Evolutionary conservation across 108 stramenopile genomes (phyloP).

Genomic region (Licmophora abbreviata): DNA sequence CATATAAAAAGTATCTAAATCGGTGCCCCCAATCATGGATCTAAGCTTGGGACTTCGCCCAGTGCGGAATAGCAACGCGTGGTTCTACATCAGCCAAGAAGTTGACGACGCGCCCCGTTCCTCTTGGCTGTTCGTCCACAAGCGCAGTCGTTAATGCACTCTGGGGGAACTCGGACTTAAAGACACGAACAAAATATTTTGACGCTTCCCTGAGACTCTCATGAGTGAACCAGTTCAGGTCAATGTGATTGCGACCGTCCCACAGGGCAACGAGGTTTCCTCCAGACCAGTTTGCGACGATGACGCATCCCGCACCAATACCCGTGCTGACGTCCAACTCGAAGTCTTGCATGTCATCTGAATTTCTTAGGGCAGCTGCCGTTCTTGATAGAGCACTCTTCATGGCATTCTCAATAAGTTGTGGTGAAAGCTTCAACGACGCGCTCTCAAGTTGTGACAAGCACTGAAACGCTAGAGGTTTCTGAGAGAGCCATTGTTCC

Average conservation of each 20-base stretch:
- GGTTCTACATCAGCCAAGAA: no score
- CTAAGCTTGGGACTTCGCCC: no score
- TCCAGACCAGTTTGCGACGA: slow-evolving; percentile 17
- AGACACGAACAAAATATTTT: not conserved
- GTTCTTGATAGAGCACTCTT: not conserved
- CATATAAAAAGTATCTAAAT: no score
- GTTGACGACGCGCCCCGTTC: slow-evolving; percentile 37
- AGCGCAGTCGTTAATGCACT: slow-evolving; percentile 10
- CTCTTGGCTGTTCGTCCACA: slow-evolving; percentile 42
- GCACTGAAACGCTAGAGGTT: slow-evolving; percentile 46
- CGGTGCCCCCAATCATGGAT: no score
- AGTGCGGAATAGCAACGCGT: no score
- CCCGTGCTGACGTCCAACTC: not conserved
- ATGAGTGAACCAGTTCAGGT: slow-evolving; percentile 55
- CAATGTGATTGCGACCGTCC: slow-evolving; percentile 51
- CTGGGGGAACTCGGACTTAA: not conserved
- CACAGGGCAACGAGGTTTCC: slow-evolving; percentile 38
- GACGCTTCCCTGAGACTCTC: slow-evolving; percentile 15
- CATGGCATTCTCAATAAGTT: not conserved
- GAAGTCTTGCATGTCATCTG: not conserved
- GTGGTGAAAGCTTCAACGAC: not conserved
- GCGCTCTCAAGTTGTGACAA: slow-evolving; percentile 35
- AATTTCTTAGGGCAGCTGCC: not conserved
- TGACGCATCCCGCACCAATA: slow-evolving; percentile 52
- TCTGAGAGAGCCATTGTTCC: slow-evolving; percentile 54